phyloP scores from a whole-genome alignment of 352 stramenopile species.

The Phytophthora capsici region DNA sequence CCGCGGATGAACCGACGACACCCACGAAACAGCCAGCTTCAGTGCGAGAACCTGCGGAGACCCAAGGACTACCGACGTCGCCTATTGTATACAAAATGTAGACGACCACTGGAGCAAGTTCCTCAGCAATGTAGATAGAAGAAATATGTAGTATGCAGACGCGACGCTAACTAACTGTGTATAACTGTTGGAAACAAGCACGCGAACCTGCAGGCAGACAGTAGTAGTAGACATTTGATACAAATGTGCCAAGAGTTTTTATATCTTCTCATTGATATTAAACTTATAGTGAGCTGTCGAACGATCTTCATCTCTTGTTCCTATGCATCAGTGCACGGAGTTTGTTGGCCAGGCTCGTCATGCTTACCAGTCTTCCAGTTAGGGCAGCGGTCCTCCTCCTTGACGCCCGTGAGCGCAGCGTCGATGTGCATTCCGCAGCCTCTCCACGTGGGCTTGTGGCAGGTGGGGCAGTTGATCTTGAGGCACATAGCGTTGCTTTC shows the following conservation, averaged over 20 bases:
- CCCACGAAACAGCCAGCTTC: conserved; percentile 17
- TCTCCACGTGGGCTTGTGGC: conserved; percentile 68
- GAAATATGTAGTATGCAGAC: conserved; percentile 26
- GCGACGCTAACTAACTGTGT: not conserved
- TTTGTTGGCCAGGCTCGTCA: conserved; percentile 6
- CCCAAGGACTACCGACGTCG: conserved; percentile 17
- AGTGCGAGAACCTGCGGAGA: conserved; percentile 21
- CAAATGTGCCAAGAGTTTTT: not conserved
- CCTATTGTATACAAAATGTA: conserved; percentile 39
- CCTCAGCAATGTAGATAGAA: conserved; percentile 23
- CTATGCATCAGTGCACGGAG: conserved; percentile 4
- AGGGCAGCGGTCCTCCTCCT: conserved; percentile 55
- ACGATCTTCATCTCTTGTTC: conserved; percentile 6
- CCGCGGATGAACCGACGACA: conserved; percentile 6
- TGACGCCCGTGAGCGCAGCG: conserved; percentile 50
- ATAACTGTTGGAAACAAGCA: not conserved
- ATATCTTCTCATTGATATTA: conserved; percentile 9
- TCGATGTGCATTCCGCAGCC: conserved; percentile 69
- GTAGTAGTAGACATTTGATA: not conserved
- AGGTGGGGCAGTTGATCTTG: conserved; percentile 65
- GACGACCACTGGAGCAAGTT: conserved; percentile 10
- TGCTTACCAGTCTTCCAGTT: conserved; percentile 69
- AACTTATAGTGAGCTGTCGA: not conserved
- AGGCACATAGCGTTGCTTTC: conserved; percentile 48
- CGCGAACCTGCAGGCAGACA: not conserved